Evolutionary conservation across 192 early-diverging fungal genomes (phyloP).

Genomic region (Podila verticillata): DNA sequence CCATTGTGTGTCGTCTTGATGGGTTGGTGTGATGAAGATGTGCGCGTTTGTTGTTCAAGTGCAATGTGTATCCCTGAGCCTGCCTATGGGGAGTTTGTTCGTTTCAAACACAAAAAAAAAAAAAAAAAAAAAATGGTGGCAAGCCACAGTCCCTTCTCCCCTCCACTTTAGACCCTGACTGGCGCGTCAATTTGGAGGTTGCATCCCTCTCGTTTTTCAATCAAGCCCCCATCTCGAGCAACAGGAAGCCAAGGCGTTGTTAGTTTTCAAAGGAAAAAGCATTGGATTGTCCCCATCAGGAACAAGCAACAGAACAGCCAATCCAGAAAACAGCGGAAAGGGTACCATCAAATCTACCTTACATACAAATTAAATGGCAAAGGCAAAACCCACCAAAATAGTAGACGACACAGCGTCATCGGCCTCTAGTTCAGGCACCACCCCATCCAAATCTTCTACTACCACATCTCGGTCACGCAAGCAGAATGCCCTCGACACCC

Average conservation of each 20-base stretch:
- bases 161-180: too few relatives aligned
- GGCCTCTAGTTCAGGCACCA: not conserved
- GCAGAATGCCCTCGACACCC: slow-evolving; percentile 31
- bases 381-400: not conserved
- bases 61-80: not conserved
- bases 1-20: slow-evolving; percentile 27
- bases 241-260: too few relatives aligned
- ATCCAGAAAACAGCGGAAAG: not conserved
- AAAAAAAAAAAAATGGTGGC: too few relatives aligned
- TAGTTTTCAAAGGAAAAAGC: too few relatives aligned
- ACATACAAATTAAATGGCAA: not conserved
- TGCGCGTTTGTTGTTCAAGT: not conserved
- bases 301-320: not conserved
- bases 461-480: not conserved
- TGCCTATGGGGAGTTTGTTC: not conserved
- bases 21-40: not conserved
- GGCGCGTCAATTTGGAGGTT: too few relatives aligned
- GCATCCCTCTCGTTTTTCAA: too few relatives aligned
- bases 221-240: too few relatives aligned
- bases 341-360: not conserved
- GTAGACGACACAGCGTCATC: not conserved
- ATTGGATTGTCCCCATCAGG: not conserved
- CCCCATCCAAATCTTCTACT: not conserved
- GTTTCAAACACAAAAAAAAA: too few relatives aligned
- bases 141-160: too few relatives aligned